These are phyloP conservation scores for Pichia gijzeniarum DNA, from an alignment of 805 yeast genomes.

Conservation along the genomic window DNA sequence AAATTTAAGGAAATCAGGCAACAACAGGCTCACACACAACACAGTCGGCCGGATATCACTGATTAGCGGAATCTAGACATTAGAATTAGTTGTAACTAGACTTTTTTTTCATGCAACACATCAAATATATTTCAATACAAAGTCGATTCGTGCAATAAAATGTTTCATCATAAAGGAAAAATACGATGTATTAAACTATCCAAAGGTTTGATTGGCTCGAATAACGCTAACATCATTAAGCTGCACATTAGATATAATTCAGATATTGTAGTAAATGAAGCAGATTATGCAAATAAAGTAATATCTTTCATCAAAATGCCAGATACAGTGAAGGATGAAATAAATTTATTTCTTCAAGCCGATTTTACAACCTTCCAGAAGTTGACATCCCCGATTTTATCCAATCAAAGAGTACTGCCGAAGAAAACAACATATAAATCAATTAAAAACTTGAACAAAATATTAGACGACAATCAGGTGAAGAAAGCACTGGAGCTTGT, in stretches of 20 bases:
- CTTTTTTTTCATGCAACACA: too few species aligned
- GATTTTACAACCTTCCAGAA: conserved; percentile 5
- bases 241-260: neutral
- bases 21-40: too few species aligned
- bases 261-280: neutral
- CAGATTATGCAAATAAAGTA: neutral
- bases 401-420: conserved; percentile 2
- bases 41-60: too few species aligned
- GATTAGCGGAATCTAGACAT: too few species aligned
- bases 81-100: too few species aligned
- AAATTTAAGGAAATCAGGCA: too few species aligned
- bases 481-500: conserved; percentile 10
- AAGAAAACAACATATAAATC: conserved; percentile 3
- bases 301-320: conserved; percentile 7
- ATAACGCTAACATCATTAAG: neutral
- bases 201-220: neutral
- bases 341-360: conserved; percentile 2
- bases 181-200: conserved; percentile 1
- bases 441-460: conserved; percentile 4
- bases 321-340: neutral
- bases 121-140: neutral
- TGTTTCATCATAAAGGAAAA: conserved; percentile 6
- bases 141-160: neutral
- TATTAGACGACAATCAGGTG: conserved; percentile 5
- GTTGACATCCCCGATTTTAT: neutral